These are phyloP conservation scores for Aphanomyces cochlioides DNA, from an alignment of 352 stramenopile species.

Conservation along the genomic window DNA sequence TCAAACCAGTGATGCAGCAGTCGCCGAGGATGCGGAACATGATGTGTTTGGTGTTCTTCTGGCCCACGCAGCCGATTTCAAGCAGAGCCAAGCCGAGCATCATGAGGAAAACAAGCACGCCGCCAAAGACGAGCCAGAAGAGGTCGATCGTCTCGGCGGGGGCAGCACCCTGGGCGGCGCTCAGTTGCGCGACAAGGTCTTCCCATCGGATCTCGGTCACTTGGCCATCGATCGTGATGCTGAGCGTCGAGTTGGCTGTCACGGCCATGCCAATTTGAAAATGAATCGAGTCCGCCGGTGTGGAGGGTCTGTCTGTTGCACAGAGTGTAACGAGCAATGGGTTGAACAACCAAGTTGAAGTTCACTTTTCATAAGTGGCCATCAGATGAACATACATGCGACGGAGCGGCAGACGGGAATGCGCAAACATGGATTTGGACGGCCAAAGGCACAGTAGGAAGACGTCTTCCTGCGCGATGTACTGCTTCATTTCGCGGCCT, in stretches of 20 bases:
- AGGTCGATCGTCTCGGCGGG: constrained; percentile 4
- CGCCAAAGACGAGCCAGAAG: constrained; percentile 41
- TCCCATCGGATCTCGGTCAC: not conserved
- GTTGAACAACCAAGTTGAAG: too few relatives aligned
- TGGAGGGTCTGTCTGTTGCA: too few relatives aligned
- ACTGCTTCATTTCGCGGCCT: too few relatives aligned
- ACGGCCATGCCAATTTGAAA: constrained; percentile 13
- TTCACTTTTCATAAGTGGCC: too few relatives aligned
- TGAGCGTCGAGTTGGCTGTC: not conserved
- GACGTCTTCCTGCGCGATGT: too few relatives aligned
- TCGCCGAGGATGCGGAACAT: constrained; percentile 80
- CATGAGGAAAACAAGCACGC: constrained; percentile 54
- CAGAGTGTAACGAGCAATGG: too few relatives aligned
- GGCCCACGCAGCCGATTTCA: constrained; percentile 52
- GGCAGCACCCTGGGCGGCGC: not conserved
- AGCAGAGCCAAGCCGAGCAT: constrained; percentile 67
- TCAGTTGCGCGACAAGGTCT: constrained; percentile 10
- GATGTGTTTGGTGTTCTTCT: constrained; percentile 66
- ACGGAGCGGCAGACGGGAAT: too few relatives aligned
- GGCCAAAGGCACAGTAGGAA: too few relatives aligned
- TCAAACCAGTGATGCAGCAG: constrained; percentile 49
- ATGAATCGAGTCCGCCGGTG: too few relatives aligned
- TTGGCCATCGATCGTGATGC: constrained; percentile 15
- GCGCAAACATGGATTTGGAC: too few relatives aligned
- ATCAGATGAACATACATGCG: too few relatives aligned